phyloP scores from a whole-genome alignment of 2,329 filamentous ascomycete species.

The Pseudocercospora fuligena region DNA sequence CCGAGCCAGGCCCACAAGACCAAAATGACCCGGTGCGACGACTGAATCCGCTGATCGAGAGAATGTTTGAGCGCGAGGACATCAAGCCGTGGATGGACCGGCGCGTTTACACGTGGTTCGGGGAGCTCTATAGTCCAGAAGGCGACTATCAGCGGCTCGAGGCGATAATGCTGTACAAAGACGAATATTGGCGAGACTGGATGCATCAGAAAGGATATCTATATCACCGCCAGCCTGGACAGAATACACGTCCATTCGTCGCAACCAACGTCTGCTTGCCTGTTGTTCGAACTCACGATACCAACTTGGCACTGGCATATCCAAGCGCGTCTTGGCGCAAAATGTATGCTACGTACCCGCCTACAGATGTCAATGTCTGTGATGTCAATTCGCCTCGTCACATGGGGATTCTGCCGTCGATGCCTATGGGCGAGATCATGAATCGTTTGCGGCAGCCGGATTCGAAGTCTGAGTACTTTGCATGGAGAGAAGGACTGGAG shows the following conservation, averaged over 20 bases:
- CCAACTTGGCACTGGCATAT: not conserved
- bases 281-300: not conserved
- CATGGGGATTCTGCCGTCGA: not conserved
- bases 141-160: not conserved
- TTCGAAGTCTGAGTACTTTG: not conserved
- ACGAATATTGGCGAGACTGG: not conserved
- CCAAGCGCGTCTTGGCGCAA: not conserved
- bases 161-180: not conserved
- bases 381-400: not conserved
- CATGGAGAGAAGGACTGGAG: not conserved
- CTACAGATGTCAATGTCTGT: not conserved
- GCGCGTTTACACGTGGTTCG: not conserved
- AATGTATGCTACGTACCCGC: not conserved
- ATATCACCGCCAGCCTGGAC: not conserved
- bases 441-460: not conserved
- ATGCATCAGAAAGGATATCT: not conserved
- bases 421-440: not conserved
- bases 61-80: not conserved
- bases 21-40: not conserved
- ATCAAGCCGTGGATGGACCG: not conserved
- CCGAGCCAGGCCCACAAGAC: not conserved
- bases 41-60: not conserved
- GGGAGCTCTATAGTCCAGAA: not conserved
- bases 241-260: not conserved
- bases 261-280: not conserved